A percentile compares a stretch with the other conserved stretches of the same genome.
phyloP scores from a whole-genome alignment of 495 filamentous ascomycete genomes.

The Letharia columbiana region DNA sequence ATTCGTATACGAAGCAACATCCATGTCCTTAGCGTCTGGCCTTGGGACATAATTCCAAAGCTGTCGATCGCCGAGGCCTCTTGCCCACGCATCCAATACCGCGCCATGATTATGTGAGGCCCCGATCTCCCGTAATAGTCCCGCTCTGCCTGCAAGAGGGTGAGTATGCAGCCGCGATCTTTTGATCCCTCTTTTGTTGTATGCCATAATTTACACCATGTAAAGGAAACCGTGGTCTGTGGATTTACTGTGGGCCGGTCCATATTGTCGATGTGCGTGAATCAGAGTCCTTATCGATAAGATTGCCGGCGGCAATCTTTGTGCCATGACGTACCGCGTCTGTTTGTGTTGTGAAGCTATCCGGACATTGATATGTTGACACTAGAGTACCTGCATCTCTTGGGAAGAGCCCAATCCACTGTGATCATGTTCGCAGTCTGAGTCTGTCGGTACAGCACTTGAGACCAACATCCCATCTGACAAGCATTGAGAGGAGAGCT shows the following conservation, averaged over 20 bases:
- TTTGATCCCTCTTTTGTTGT: background rate
- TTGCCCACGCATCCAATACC: background rate
- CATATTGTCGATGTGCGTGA: background rate
- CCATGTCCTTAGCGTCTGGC: no score
- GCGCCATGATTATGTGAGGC: background rate
- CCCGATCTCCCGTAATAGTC: background rate
- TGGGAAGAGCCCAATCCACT: background rate
- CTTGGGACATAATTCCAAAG: no score
- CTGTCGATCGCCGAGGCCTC: background rate
- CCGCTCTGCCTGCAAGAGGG: background rate
- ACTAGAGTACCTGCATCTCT: background rate
- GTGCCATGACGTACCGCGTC: no score
- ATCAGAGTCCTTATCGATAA: background rate
- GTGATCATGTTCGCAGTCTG: no score
- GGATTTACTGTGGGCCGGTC: background rate
- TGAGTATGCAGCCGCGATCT: background rate
- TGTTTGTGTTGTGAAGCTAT: no score
- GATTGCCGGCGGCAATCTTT: no score
- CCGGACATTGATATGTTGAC: background rate
- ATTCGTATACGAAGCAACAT: no score
- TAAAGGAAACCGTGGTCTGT: background rate
- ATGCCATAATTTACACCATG: background rate
- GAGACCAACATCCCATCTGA: no score
- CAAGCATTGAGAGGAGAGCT: no score
- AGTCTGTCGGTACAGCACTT: no score